A percentile compares a stretch with the other conserved stretches of the same genome.
These are phyloP conservation scores for Hyphopichia pseudoburtonii DNA, from an alignment of 1,139 yeast genomes.

Conservation along the genomic window DNA sequence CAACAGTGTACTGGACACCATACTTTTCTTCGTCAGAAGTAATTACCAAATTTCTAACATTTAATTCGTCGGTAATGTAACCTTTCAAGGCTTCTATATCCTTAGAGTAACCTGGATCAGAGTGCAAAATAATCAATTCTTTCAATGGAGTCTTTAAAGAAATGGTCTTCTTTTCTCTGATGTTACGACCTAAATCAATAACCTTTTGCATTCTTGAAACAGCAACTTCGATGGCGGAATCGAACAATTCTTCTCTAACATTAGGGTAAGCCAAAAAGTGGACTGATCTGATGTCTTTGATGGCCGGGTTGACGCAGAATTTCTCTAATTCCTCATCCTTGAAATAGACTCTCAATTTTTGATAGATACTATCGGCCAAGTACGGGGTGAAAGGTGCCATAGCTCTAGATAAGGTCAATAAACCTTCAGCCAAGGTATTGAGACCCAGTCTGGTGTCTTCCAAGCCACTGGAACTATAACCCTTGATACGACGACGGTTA, in stretches of 20 bases:
- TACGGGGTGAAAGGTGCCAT: conserved; percentile 99
- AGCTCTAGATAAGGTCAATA: conserved; percentile 84
- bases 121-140: conserved; percentile 81
- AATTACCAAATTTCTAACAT: conserved; percentile 82
- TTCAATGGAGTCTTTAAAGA: conserved; percentile 94
- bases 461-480: conserved; percentile 68
- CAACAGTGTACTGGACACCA: conserved; percentile 89
- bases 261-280: conserved; percentile 90
- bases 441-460: conserved; percentile 84
- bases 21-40: conserved; percentile 90
- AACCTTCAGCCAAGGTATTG: conserved; percentile 87
- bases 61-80: conserved; percentile 87
- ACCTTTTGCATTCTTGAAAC: conserved; percentile 96
- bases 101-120: conserved; percentile 68
- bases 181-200: conserved; percentile 92
- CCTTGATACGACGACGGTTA: conserved; percentile 97
- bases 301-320: conserved; percentile 37
- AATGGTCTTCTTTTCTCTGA: conserved; percentile 92
- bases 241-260: conserved; percentile 80
- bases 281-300: conserved; percentile 72
- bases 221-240: conserved; percentile 75
- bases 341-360: conserved; percentile 65
- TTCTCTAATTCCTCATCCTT: conserved; percentile 51
- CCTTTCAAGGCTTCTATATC: conserved; percentile 77
- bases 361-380: conserved; percentile 87